phyloP scores from a whole-genome alignment of 2,329 filamentous ascomycete genomes.

The Parasarocladium wereldwijsianum region DNA sequence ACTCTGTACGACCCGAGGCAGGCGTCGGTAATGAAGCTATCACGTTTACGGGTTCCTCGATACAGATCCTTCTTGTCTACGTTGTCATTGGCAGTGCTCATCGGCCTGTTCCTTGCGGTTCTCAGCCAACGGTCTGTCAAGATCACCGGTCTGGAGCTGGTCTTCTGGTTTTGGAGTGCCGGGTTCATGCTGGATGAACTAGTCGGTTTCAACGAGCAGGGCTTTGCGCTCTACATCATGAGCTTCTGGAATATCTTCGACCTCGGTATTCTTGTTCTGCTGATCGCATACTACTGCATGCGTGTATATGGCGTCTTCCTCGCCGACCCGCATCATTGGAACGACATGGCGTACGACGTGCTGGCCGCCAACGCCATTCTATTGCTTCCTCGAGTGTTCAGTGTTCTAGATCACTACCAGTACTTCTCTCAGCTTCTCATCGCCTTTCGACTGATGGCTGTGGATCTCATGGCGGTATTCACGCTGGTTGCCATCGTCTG shows the following conservation, averaged over 20 bases:
- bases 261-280: constrained; percentile 70
- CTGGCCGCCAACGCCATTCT: constrained; percentile 82
- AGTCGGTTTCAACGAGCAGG: constrained; percentile 91
- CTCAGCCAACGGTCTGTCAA: constrained; percentile 58
- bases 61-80: constrained; percentile 88
- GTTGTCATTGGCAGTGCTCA: constrained; percentile 68
- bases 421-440: constrained; percentile 94
- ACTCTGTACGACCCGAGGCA: constrained; percentile 82
- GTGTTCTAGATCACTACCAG: constrained; percentile 82
- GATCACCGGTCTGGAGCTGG: constrained; percentile 71
- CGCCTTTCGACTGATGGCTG: constrained; percentile 85
- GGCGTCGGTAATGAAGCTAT: constrained; percentile 83
- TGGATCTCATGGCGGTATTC: constrained; percentile 74
- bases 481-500: constrained; percentile 75
- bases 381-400: constrained; percentile 81
- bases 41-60: constrained; percentile 74
- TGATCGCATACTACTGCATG: constrained; percentile 82
- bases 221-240: constrained; percentile 92
- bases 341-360: constrained; percentile 85
- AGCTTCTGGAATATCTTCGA: constrained; percentile 98
- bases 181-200: constrained; percentile 95
- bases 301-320: constrained; percentile 78
- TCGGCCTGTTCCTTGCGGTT: constrained; percentile 75
- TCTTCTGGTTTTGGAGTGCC: constrained; percentile 97
- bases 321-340: constrained; percentile 58